phyloP scores from a whole-genome alignment of 352 stramenopile genomes.

The Plasmopara muralis region DNA sequence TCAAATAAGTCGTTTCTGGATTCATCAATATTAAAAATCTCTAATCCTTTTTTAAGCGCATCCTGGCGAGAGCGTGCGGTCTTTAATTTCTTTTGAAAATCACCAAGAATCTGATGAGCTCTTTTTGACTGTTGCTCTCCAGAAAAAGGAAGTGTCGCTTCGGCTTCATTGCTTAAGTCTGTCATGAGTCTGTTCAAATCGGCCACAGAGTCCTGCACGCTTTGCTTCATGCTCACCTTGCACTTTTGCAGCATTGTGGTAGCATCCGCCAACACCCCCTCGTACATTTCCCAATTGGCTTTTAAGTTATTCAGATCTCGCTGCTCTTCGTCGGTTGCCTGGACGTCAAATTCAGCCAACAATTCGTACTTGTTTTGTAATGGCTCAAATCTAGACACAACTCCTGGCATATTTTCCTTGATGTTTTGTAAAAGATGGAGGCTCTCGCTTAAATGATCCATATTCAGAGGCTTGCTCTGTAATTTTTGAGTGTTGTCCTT shows the following conservation, averaged over 20 bases:
- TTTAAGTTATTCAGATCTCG: slow-evolving; percentile 62
- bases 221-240: slow-evolving; percentile 94
- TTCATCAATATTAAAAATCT: slow-evolving; percentile 90
- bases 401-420: slow-evolving; percentile 65
- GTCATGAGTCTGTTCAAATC: slow-evolving; percentile 84
- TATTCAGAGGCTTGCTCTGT: slow-evolving; percentile 71
- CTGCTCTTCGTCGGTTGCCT: slow-evolving; percentile 83
- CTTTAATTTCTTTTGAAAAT: slow-evolving; percentile 89
- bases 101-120: slow-evolving; percentile 57
- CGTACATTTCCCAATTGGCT: slow-evolving; percentile 78
- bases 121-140: slow-evolving; percentile 47
- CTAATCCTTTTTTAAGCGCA: slow-evolving; percentile 83
- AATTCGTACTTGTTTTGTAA: slow-evolving; percentile 85
- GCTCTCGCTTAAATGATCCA: slow-evolving; percentile 89
- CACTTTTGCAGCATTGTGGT: slow-evolving; percentile 89
- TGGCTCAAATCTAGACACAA: slow-evolving; percentile 76
- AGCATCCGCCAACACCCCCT: slow-evolving; percentile 75
- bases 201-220: slow-evolving; percentile 87
- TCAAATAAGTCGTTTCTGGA: slow-evolving; percentile 80
- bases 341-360: slow-evolving; percentile 83
- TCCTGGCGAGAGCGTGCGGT: slow-evolving; percentile 56
- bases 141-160: slow-evolving; percentile 69
- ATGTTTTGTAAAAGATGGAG: slow-evolving; percentile 87
- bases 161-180: slow-evolving; percentile 66
- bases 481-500: slow-evolving; percentile 84